Percentiles rank a stretch among this genome's conserved stretches.
Evolutionary conservation across 2,329 filamentous ascomycete genomes (phyloP).

Genomic region (Hymenoscyphus albidus): DNA sequence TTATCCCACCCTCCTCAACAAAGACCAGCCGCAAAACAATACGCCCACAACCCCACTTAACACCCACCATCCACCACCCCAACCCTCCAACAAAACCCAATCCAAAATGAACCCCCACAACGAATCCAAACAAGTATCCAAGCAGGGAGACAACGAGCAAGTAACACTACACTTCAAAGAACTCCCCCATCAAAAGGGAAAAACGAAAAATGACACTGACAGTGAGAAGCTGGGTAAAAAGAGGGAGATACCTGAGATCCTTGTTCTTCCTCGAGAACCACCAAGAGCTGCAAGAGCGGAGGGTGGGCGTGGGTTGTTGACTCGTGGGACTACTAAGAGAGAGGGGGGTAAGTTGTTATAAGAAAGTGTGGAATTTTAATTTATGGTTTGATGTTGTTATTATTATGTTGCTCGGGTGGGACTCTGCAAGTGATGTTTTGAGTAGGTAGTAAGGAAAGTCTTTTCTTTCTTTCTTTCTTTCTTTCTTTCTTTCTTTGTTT

Average conservation of each 20-base stretch:
- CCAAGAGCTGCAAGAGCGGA: background rate
- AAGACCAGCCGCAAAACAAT: background rate
- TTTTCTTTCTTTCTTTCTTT: too few species aligned
- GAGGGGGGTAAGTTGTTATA: too few species aligned
- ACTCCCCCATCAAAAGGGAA: background rate
- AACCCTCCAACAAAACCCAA: background rate
- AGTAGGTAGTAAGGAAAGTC: too few species aligned
- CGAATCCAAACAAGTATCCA: background rate
- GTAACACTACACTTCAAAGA: background rate
- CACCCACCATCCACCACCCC: background rate
- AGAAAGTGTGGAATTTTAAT: too few species aligned
- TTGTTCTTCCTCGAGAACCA: background rate
- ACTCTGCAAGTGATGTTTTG: too few species aligned
- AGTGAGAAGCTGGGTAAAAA: background rate
- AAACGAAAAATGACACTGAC: background rate
- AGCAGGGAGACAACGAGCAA: background rate
- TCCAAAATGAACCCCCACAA: background rate
- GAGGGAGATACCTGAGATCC: background rate
- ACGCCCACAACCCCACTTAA: background rate
- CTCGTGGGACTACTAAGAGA: background rate
- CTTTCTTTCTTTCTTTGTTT: too few species aligned
- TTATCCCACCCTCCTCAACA: too few species aligned
- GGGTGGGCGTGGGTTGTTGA: background rate
- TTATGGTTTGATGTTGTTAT: too few species aligned
- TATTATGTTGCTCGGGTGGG: too few species aligned